Conservation (phyloP, 2,329 filamentous ascomycete genomes). For the Ophioceras dolichostomum region DNA sequence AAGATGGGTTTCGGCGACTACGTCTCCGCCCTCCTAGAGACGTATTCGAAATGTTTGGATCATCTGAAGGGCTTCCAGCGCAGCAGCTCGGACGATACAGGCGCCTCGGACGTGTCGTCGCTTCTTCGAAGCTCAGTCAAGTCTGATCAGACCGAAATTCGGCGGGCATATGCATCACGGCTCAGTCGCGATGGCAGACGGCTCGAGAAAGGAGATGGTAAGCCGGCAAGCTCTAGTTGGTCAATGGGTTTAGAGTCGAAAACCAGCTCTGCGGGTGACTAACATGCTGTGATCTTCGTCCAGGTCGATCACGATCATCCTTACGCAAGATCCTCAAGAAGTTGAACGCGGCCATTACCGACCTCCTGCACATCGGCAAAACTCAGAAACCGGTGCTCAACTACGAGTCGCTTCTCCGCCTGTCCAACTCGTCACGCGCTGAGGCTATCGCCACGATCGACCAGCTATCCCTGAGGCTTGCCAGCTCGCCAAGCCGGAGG, state of each 20-base stretch:
- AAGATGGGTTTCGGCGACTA: slow-evolving; percentile 29
- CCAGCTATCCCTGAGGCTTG: slow-evolving; percentile 25
- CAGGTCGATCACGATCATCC: slow-evolving; percentile 25
- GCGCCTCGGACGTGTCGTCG: slow-evolving; percentile 8
- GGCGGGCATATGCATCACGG: slow-evolving; percentile 26
- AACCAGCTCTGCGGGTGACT: no score
- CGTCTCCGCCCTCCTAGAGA: slow-evolving; percentile 30
- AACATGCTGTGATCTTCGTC: no score
- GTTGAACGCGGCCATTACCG: slow-evolving; percentile 27
- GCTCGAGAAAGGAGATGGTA: slow-evolving; percentile 36
- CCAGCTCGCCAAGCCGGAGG: slow-evolving; percentile 10
- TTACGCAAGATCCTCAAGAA: slow-evolving; percentile 28
- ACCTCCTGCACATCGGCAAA: slow-evolving; percentile 21
- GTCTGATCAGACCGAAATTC: slow-evolving; percentile 26
- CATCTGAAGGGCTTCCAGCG: slow-evolving; percentile 23
- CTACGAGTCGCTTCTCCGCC: slow-evolving; percentile 30
- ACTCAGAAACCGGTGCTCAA: slow-evolving; percentile 23
- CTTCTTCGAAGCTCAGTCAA: slow-evolving; percentile 23
- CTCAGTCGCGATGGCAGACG: slow-evolving; percentile 25
- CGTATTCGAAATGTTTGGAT: slow-evolving; percentile 32
- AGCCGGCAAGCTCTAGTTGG: no score
- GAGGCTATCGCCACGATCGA: slow-evolving; percentile 37
- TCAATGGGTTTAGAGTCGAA: no score
- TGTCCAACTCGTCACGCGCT: slow-evolving; percentile 33
- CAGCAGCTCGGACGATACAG: neutral